Evolutionary conservation across 805 yeast genomes (phyloP).

Genomic region (Debaryomyces hansenii): DNA sequence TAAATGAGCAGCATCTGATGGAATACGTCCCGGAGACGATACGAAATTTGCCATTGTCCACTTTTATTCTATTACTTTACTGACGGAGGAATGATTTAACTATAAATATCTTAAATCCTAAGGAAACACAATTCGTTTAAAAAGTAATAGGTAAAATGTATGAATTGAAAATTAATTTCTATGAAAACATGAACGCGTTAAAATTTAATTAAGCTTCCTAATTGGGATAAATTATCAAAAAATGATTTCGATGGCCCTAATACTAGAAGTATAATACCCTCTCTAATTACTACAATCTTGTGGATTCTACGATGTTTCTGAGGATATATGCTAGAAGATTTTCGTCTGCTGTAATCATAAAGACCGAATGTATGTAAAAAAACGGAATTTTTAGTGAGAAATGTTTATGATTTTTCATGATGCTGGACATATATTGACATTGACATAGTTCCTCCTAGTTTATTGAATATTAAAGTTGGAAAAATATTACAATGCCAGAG

Average conservation of each 20-base stretch:
- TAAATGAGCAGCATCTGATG: slow-evolving; percentile 44
- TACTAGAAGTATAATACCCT: not conserved
- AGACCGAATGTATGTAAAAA: slow-evolving; percentile 5
- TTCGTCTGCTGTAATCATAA: not conserved
- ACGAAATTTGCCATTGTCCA: slow-evolving; percentile 39
- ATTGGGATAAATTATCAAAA: slow-evolving; percentile 14
- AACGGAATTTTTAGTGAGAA: not conserved
- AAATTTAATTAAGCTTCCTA: slow-evolving; percentile 14
- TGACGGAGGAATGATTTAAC: no score
- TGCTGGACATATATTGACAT: not conserved
- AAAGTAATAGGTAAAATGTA: not conserved
- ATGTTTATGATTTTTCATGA: no score
- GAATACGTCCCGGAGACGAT: slow-evolving; percentile 44
- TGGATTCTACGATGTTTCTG: not conserved
- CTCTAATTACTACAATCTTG: not conserved
- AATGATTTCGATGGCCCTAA: not conserved
- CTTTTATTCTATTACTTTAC: not conserved
- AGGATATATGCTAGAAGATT: not conserved
- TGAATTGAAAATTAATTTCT: not conserved
- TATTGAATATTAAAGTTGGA: slow-evolving; percentile 45
- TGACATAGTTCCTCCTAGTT: slow-evolving; percentile 15
- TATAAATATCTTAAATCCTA: no score
- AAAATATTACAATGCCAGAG: slow-evolving; percentile 40
- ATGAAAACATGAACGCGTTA: slow-evolving; percentile 10
- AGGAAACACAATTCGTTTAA: not conserved